Conservation (phyloP, 2,329 filamentous ascomycete species). For the Aspergillus thermomutatus region DNA sequence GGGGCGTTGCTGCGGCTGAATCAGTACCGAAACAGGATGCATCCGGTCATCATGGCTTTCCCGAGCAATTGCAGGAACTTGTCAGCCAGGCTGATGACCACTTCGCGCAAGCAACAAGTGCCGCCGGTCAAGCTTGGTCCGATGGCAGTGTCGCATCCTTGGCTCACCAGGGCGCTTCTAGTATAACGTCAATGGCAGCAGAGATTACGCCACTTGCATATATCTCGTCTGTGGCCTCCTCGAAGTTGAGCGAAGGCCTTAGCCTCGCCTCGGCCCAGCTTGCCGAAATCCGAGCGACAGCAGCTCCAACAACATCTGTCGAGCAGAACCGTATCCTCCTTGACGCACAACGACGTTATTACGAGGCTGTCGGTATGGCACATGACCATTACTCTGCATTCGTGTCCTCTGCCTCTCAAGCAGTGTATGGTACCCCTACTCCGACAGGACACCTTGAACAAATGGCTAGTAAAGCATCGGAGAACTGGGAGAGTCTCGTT, state of each 20-base stretch:
- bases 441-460: conserved; percentile 40
- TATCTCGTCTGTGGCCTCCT: conserved; percentile 66
- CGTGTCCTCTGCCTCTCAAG: conserved; percentile 66
- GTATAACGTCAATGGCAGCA: conserved; percentile 48
- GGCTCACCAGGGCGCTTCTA: conserved; percentile 52
- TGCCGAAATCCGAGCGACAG: conserved; percentile 62
- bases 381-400: conserved; percentile 78
- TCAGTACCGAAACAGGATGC: conserved; percentile 40
- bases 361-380: conserved; percentile 72
- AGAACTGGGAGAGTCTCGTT: conserved; percentile 63
- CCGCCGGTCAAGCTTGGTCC: conserved; percentile 53
- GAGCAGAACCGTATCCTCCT: conserved; percentile 54
- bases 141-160: conserved; percentile 52
- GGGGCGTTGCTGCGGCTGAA: conserved; percentile 53
- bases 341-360: conserved; percentile 66
- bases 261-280: conserved; percentile 69
- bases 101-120: conserved; percentile 53
- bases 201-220: conserved; percentile 49
- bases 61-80: conserved; percentile 50
- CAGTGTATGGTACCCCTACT: conserved; percentile 63
- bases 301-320: conserved; percentile 61
- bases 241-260: conserved; percentile 67
- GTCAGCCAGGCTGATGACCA: conserved; percentile 52
- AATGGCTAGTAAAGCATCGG: conserved; percentile 54
- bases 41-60: conserved; percentile 49